Evolutionary conservation across 2,329 filamentous ascomycete genomes (phyloP), one percentile per base, ranked within the genome.

Genomic region (Cladosporium sp.): DNA sequence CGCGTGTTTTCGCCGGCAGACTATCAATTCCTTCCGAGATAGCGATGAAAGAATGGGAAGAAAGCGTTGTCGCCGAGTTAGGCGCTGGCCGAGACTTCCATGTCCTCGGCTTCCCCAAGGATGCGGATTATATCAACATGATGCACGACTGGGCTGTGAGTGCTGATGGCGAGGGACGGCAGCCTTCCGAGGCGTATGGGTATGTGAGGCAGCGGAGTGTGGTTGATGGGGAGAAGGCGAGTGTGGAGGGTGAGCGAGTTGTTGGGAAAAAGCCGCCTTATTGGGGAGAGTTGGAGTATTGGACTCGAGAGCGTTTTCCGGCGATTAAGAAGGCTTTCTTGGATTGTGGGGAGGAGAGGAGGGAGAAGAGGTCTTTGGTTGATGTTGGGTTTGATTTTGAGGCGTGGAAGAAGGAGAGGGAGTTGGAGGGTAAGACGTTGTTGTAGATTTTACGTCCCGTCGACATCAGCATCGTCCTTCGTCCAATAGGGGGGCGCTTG

Each of bases 281-380:
- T 20, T 96, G 91, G 90, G 77, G 78, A 7, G 78, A 82, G 40
- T 79, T 82, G 67, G 72, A 85, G 58, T 79, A 82, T 46, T 94
- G 88, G 88, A 77, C 85, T 61, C 76, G 91, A 15, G 75, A 78
- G 51, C 74, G 82, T 3, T 86, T 86, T 58, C 75, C 78, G 0
- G 75, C 82, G 11, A 86, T 91, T 30, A 86, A 88, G 67, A 77
- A 83, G 58, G 79, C 77, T 25, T 96, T 93, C 64, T 78, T 84
- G 51, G 73, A 78, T 54, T 71, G 72, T 32, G 89, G 88, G 0
- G 77, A 82, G 30, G 65, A 67, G 41, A 72, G 79, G 51, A 57
- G 66, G 40, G 72, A 68, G 6, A 83, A 89, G 8, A 84, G 69
- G 62, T 82, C 74, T 3, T 65, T 94, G 18, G 77, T 80, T 55